phyloP scores from a whole-genome alignment of 2,329 filamentous ascomycete species.

The Trichoderma guizhouense region DNA sequence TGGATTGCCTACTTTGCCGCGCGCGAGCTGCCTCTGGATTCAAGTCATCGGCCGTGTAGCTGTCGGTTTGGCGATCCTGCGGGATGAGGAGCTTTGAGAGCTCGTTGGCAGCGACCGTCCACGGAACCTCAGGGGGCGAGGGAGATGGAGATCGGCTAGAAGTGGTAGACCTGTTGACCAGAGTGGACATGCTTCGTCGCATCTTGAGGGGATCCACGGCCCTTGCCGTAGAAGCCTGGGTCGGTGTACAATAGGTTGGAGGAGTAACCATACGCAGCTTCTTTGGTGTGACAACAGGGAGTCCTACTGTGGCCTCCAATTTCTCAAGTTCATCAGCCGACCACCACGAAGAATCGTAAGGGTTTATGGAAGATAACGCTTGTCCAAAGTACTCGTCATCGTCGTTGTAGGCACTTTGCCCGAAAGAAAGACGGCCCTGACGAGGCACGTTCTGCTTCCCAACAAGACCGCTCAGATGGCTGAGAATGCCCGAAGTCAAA shows the following conservation, averaged over 20 bases:
- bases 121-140: conserved; percentile 77
- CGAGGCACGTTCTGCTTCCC: conserved; percentile 42
- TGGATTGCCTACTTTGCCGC: conserved; percentile 62
- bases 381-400: conserved; percentile 21
- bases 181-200: conserved; percentile 59
- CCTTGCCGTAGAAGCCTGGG: conserved; percentile 81
- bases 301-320: conserved; percentile 59
- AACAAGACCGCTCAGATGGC: conserved; percentile 81
- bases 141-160: conserved; percentile 51
- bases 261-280: conserved; percentile 54
- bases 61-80: conserved; percentile 67
- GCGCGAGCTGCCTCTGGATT: conserved; percentile 63
- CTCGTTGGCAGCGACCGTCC: conserved; percentile 80
- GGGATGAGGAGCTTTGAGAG: conserved; percentile 81
- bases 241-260: conserved; percentile 81
- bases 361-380: conserved; percentile 32
- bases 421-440: background rate
- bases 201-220: conserved; percentile 66
- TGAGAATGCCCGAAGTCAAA: conserved; percentile 80
- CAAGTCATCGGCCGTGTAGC: conserved; percentile 75
- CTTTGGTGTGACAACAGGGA: conserved; percentile 46
- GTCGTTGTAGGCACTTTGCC: conserved; percentile 36
- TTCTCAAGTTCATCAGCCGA: conserved; percentile 60
- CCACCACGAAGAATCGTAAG: conserved; percentile 73
- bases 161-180: conserved; percentile 29